Conservation (phyloP, 2,329 filamentous ascomycete genomes). For the Penicillium capsulatum region DNA sequence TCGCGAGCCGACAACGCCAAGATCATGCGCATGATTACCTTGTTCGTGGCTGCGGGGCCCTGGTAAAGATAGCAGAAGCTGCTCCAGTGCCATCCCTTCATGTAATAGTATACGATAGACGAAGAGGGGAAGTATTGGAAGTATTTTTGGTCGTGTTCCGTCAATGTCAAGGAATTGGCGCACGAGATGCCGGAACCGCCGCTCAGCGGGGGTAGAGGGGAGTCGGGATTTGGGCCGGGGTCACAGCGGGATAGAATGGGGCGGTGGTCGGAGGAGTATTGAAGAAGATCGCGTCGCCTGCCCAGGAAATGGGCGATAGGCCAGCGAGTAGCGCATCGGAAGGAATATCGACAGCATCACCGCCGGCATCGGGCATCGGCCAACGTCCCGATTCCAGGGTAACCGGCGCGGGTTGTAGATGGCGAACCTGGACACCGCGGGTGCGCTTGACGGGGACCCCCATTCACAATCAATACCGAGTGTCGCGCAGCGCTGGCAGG, state of each 20-base stretch:
- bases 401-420: neutral
- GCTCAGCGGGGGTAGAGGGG: constrained; percentile 27
- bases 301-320: constrained; percentile 19
- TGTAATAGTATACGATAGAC: constrained; percentile 33
- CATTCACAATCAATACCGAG: constrained; percentile 34
- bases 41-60: constrained; percentile 32
- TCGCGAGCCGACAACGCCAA: constrained; percentile 36
- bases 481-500: constrained; percentile 32
- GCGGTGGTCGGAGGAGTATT: constrained; percentile 10
- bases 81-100: constrained; percentile 40
- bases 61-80: constrained; percentile 37
- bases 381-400: neutral
- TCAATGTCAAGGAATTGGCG: constrained; percentile 34
- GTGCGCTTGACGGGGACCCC: constrained; percentile 31
- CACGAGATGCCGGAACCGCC: constrained; percentile 20
- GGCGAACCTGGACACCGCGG: constrained; percentile 21
- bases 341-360: constrained; percentile 9
- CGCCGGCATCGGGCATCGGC: constrained; percentile 4
- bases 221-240: constrained; percentile 13
- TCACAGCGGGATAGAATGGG: constrained; percentile 14
- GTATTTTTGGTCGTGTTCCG: constrained; percentile 33
- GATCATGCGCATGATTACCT: constrained; percentile 41
- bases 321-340: constrained; percentile 10
- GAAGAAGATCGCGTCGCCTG: constrained; percentile 11
- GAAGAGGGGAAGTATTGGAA: constrained; percentile 35